These are phyloP conservation scores for Apiospora koreana DNA, from an alignment of 2,329 filamentous ascomycete genomes.

Conservation along the genomic window DNA sequence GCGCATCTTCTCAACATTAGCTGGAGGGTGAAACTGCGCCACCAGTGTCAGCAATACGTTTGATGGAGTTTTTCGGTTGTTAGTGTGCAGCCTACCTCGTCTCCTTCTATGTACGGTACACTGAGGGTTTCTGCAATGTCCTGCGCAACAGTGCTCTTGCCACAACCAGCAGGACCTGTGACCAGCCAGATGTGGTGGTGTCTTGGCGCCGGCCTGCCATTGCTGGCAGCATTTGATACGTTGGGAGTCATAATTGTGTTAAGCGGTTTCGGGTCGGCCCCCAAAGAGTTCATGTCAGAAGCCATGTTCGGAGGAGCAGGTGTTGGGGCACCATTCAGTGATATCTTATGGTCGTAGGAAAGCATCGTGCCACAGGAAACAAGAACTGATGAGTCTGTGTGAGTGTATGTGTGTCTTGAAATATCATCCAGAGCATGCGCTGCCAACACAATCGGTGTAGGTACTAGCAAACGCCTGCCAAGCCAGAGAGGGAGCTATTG, in stretches of 20 bases:
- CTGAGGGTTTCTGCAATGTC: slow-evolving; percentile 62
- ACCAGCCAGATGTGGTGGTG: slow-evolving; percentile 78
- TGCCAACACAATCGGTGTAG: background rate
- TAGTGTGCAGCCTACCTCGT: slow-evolving; percentile 61
- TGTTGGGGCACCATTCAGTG: slow-evolving; percentile 39
- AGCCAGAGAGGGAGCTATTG: slow-evolving; percentile 1
- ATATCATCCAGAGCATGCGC: background rate
- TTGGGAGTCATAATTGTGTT: slow-evolving; percentile 31
- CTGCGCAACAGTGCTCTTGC: slow-evolving; percentile 75
- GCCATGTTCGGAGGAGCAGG: slow-evolving; percentile 32
- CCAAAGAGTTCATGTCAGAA: slow-evolving; percentile 27
- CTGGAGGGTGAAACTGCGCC: slow-evolving; percentile 67
- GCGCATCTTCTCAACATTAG: slow-evolving; percentile 91
- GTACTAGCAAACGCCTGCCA: background rate
- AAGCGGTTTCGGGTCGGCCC: slow-evolving; percentile 30
- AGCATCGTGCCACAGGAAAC: slow-evolving; percentile 41
- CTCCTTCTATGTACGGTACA: slow-evolving; percentile 75
- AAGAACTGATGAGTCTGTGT: background rate
- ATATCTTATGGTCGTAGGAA: slow-evolving; percentile 49
- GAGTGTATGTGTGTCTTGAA: background rate
- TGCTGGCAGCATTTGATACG: slow-evolving; percentile 30
- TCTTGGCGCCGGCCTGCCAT: slow-evolving; percentile 29
- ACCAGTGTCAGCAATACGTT: slow-evolving; percentile 5
- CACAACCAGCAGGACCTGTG: slow-evolving; percentile 77
- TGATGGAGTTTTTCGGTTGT: background rate